Conservation (phyloP, 169 alveolate species). For the Eimeria brunetti region DNA sequence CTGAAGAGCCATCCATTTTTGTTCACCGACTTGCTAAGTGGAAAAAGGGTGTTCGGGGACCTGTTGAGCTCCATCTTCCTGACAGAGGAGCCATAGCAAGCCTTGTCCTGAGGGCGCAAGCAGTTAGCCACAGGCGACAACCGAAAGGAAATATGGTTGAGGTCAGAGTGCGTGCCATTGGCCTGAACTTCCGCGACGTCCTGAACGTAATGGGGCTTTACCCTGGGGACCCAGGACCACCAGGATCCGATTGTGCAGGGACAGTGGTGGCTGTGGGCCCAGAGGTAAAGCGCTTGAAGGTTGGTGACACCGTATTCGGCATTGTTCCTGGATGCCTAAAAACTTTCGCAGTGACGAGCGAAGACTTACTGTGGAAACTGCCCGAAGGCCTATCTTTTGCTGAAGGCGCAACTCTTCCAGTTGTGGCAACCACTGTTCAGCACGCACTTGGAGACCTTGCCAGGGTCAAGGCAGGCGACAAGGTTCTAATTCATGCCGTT, state of each 20-base stretch:
- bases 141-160: constrained; percentile 80
- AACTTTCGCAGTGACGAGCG: constrained; percentile 78
- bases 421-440: constrained; percentile 84
- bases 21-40: constrained; percentile 70
- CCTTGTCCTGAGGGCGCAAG: constrained; percentile 76
- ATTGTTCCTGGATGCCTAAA: constrained; percentile 86
- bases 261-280: constrained; percentile 84
- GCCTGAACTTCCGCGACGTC: constrained; percentile 89
- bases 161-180: constrained; percentile 88
- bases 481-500: constrained; percentile 84
- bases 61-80: constrained; percentile 74
- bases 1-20: not conserved
- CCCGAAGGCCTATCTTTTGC: constrained; percentile 82
- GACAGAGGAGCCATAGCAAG: constrained; percentile 81
- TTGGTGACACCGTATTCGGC: constrained; percentile 84
- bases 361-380: constrained; percentile 77
- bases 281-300: constrained; percentile 69
- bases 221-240: constrained; percentile 91
- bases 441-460: constrained; percentile 84
- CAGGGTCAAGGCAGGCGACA: constrained; percentile 83
- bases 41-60: constrained; percentile 67
- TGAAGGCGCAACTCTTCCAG: constrained; percentile 85
- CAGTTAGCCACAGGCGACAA: constrained; percentile 68
- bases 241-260: constrained; percentile 87
- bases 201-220: constrained; percentile 88